Base-by-base conservation (phyloP, 306 rosid genomes). In the Pterocarpus santalinus region DNA sequence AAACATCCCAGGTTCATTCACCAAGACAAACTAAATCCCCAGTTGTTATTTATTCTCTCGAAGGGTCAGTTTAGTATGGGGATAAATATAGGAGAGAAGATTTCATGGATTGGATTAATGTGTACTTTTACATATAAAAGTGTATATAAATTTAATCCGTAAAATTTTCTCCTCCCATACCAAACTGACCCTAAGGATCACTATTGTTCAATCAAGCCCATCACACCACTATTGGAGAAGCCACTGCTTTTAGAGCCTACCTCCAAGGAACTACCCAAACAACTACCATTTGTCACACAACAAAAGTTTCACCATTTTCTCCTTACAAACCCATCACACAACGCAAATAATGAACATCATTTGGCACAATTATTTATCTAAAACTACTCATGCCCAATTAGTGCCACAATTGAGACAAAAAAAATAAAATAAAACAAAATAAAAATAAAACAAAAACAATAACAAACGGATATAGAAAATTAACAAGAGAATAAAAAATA, bases 271-370 rank as follows among this genome's bases (percentile, higher is more conserved):
- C 4, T 34, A 39, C 15, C 44, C 70, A 36, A 65, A 38, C 49
- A 65, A 3, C 47, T 33, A 33, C 16, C 17, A 62, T 57, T 15
- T n/a, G 52, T 36, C 22, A 51, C 13, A 68, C 28, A 68, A 33
- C 46, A 72, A 72, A 68, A 17, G 32, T 13, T 60, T 70, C 71
- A 47, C 41, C 15, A 57, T 32, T 69, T 43, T 44, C 76, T 43
- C 76, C 76, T n/a, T 58, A 44, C 53, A 68, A 28, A 55, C 35
- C 38, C 38, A 75, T 62, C 43, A 15, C 34, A 62, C 22, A 9
- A 33, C 9, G 9, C 62, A 63, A 47, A 49, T 33, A 47, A 47
- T 5, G 16, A 75, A 75, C 35, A 8, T 67, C 68, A 30, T 28
- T 44, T 0, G 13, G 35, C 44, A 56, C 65, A 47, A 72, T 30